These are phyloP conservation scores for Misopates orontium DNA, from an alignment of 257 asterid genomes.

Conservation along the genomic window DNA sequence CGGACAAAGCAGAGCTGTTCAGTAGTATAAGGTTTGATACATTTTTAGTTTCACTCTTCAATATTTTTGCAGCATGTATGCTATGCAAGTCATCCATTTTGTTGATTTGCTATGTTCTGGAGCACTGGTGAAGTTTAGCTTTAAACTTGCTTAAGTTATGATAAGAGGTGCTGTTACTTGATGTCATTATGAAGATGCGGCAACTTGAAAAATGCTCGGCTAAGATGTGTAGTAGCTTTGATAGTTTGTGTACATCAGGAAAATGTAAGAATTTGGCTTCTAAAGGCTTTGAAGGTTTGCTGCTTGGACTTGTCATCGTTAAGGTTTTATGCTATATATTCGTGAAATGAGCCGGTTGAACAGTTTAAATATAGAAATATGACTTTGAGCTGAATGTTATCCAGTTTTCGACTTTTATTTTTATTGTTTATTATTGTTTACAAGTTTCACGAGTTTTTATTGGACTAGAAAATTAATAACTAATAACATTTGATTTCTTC, in stretches of 20 bases:
- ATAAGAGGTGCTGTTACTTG: background rate
- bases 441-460: conserved; percentile 7
- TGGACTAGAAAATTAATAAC: conserved; percentile 6
- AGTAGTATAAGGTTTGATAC: conserved; percentile 74
- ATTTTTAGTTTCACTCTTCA: conserved; percentile 8
- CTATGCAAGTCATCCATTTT: background rate
- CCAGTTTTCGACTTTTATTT: background rate
- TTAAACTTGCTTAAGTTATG: background rate
- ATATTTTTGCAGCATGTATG: background rate
- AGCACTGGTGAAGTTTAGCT: background rate
- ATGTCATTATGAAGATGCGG: background rate
- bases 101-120: background rate
- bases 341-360: too few relatives aligned
- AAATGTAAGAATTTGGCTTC: background rate
- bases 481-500: background rate
- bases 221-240: conserved; percentile 5
- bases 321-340: background rate
- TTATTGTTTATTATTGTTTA: too few relatives aligned
- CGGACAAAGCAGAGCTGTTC: conserved; percentile 96
- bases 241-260: background rate
- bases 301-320: conserved; percentile 12
- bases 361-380: too few relatives aligned
- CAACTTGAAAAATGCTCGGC: background rate
- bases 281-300: background rate
- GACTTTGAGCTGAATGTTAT: background rate